phyloP scores from a whole-genome alignment of 1,139 yeast species.

The Diutina mesorugosa region DNA sequence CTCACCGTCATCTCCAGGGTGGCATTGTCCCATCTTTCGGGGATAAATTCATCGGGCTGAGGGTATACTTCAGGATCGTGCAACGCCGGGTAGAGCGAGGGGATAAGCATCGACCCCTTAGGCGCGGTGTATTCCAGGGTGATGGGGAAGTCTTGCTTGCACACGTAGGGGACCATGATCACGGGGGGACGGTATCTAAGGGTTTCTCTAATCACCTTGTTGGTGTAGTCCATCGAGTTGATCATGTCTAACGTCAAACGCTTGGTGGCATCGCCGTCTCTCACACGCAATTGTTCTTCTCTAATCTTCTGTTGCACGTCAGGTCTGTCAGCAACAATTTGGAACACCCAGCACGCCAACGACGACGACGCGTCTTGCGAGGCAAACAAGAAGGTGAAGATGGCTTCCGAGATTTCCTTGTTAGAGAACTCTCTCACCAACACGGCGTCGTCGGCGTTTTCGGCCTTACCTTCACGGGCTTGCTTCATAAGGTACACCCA shows the following conservation, averaged over 20 bases:
- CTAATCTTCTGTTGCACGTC: conserved; percentile 76
- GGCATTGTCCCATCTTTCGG: conserved; percentile 74
- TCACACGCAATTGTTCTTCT: conserved; percentile 78
- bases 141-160: conserved; percentile 73
- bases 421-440: conserved; percentile 76
- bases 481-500: conserved; percentile 83
- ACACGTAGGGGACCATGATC: conserved; percentile 93
- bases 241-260: conserved; percentile 60
- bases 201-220: conserved; percentile 82
- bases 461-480: conserved; percentile 43
- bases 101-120: conserved; percentile 93
- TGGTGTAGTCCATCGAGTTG: conserved; percentile 77
- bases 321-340: conserved; percentile 88
- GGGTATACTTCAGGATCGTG: conserved; percentile 96
- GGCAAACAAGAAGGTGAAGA: conserved; percentile 92
- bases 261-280: conserved; percentile 58
- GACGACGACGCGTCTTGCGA: conserved; percentile 97
- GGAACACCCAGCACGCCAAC: conserved; percentile 98
- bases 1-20: conserved; percentile 48
- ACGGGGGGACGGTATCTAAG: conserved; percentile 96
- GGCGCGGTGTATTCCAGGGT: conserved; percentile 81
- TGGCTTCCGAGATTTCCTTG: conserved; percentile 88
- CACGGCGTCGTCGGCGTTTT: conserved; percentile 27
- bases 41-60: conserved; percentile 84
- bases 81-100: conserved; percentile 87